A percentile compares a stretch with the other conserved stretches of the same genome.
phyloP scores from a whole-genome alignment of 2,329 filamentous ascomycete genomes.

The Sarocladium strictum region DNA sequence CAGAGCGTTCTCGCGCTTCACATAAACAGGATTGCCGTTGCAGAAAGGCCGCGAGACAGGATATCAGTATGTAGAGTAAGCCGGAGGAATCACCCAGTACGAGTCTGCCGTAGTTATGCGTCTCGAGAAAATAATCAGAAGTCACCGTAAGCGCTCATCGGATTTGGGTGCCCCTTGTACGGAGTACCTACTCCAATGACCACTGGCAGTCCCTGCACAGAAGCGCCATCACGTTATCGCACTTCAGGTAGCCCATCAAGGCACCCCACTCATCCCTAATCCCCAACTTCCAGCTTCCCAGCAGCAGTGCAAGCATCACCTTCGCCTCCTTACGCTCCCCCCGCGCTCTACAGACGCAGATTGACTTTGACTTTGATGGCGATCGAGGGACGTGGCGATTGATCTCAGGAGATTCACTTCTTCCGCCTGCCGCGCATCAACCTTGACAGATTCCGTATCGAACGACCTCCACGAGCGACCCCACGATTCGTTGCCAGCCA shows the following conservation, averaged over 20 bases:
- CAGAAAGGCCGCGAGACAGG: neutral
- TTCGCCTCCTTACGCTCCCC: neutral
- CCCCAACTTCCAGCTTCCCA: slow-evolving; percentile 7
- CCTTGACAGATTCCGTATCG: neutral
- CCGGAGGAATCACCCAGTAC: no score
- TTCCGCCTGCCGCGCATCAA: neutral
- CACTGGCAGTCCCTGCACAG: neutral
- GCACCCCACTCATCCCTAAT: slow-evolving; percentile 6
- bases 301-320: neutral
- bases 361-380: neutral
- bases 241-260: neutral
- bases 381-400: neutral
- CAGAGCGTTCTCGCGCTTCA: slow-evolving; percentile 6
- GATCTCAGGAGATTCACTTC: neutral
- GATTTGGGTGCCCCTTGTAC: no score
- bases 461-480: neutral
- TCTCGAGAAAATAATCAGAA: neutral
- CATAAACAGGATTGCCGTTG: neutral
- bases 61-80: neutral
- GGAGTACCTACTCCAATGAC: no score
- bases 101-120: no score
- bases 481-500: neutral
- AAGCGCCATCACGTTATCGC: slow-evolving; percentile 7
- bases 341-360: neutral
- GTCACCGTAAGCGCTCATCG: neutral